These are phyloP conservation scores for Pilaira anomala DNA, from an alignment of 192 early-diverging fungal genomes.

Conservation along the genomic window DNA sequence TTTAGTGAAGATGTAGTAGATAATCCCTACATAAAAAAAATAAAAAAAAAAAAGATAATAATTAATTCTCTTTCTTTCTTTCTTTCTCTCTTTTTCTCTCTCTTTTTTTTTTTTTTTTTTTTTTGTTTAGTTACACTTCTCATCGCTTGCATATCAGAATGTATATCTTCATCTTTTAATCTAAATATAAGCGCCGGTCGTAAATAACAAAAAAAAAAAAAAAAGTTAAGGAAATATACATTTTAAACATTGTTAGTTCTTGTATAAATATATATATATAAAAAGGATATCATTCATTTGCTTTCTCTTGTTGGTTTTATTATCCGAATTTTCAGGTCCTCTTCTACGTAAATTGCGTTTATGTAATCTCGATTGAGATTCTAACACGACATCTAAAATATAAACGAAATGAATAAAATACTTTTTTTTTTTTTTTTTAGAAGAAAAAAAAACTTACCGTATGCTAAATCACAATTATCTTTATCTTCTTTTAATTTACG, in stretches of 20 bases:
- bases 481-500: conserved; percentile 78
- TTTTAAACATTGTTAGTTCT: neutral
- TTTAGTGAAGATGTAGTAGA: too few species aligned
- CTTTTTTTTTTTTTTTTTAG: too few species aligned
- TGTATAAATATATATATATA: neutral
- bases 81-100: too few species aligned
- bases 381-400: conserved; percentile 25
- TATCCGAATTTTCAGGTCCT: conserved; percentile 41
- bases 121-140: conserved; percentile 14
- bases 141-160: conserved; percentile 27
- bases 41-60: too few species aligned
- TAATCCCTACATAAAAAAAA: too few species aligned
- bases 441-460: conserved; percentile 46
- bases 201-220: conserved; percentile 18
- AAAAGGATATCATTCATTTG: conserved; percentile 38
- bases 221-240: conserved; percentile 26
- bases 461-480: conserved; percentile 75
- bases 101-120: too few species aligned
- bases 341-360: conserved; percentile 61
- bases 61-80: too few species aligned
- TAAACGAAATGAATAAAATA: conserved; percentile 11
- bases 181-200: conserved; percentile 30
- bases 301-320: conserved; percentile 36
- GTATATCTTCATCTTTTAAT: conserved; percentile 31
- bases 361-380: conserved; percentile 24